These are phyloP conservation scores for Trapa incisa DNA, from an alignment of 345 rosid genomes.

Conservation along the genomic window DNA sequence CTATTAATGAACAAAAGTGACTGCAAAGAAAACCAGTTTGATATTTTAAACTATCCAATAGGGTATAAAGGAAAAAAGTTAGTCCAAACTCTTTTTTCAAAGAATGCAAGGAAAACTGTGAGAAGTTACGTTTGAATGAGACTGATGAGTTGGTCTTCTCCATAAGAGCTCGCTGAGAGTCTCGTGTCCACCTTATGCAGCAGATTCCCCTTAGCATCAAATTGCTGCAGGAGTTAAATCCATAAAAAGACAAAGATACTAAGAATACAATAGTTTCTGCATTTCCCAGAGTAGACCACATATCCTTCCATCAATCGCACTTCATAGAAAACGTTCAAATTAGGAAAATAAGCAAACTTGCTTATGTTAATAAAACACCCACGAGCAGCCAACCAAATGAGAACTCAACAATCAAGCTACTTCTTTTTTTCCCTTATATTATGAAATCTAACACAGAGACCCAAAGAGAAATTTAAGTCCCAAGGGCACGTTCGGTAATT, in stretches of 20 bases:
- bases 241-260: neutral
- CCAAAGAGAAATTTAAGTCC: neutral
- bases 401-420: neutral
- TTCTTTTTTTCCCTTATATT: neutral
- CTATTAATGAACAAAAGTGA: neutral
- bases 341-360: neutral
- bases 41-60: neutral
- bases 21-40: no score
- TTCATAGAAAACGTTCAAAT: no score
- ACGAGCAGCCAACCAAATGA: neutral
- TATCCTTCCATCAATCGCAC: neutral
- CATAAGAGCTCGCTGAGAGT: conserved; percentile 68
- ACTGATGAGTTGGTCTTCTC: conserved; percentile 77
- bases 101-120: neutral
- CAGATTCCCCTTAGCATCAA: conserved; percentile 56
- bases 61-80: neutral
- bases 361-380: neutral
- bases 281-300: neutral
- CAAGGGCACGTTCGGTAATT: neutral
- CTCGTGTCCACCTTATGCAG: conserved; percentile 55
- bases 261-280: neutral
- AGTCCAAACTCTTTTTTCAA: neutral
- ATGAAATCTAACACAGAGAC: neutral
- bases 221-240: conserved; percentile 46
- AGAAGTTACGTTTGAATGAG: conserved; percentile 80